Base-by-base conservation (phyloP, 345 rosid species). In the Eucalyptus cloeziana region DNA sequence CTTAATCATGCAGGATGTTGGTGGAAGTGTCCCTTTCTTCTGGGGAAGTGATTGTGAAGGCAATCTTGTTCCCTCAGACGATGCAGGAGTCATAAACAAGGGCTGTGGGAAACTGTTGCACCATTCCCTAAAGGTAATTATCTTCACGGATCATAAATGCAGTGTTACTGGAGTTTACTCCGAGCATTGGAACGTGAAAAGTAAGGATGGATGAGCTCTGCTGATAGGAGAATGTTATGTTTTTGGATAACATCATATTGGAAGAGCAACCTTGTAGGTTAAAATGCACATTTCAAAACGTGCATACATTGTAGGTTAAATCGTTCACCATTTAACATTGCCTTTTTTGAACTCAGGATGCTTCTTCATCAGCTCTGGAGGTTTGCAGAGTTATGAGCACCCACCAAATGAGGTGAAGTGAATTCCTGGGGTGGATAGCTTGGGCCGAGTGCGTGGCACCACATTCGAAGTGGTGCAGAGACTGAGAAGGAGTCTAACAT, bases 91-190 rank as follows among this genome's bases (percentile, higher is more conserved):
- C 0, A 0, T 96, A 76, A 92, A 95, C 92, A 96, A 94, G 91
- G 93, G 96, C 85, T 96, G 99, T 89, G 99, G 99, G 71, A 96
- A 95, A 93, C 99, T 67, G 96, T 94, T 94, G 98, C 99, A 1
- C 97, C 99, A 89, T 97, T 98, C 90, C 99, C 99, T 51, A 95
- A 97, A 95, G 99, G 99, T 98, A 93, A 86, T 47, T 60, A 33
- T 27, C 33, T 83, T 86, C 25, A 56, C 12, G 3, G 27, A 56
- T 21, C 4, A 24, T 58, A 21, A 1, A 56, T 21, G 62, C 2
- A 24, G 27, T 0, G 25, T 56, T 27, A 56, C 60, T 56, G 60
- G 27, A 9, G 25, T 47, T 60, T 13, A 33, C 13, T 51, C 8
- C 24, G 0, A 37, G 52, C 45, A 11, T 5, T 87, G 27, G 62